Evolutionary conservation across 75 land plant species (phyloP).

Genomic region (Pinus tabuliformis): DNA sequence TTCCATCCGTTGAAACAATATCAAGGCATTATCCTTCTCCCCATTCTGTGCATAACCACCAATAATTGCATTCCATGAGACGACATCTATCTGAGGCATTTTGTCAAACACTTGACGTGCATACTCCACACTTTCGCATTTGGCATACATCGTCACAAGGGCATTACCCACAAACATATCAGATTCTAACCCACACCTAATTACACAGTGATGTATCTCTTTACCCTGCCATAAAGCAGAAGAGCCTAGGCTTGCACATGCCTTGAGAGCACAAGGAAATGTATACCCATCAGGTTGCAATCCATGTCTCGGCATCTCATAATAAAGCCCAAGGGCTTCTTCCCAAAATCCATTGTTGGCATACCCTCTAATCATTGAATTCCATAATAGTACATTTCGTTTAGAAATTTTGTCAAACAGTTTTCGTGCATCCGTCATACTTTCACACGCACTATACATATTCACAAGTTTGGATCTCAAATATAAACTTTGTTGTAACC

Average conservation of each 20-base stretch:
- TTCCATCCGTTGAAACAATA: slow-evolving; percentile 17
- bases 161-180: slow-evolving; percentile 45
- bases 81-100: not conserved
- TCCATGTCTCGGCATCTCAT: slow-evolving; percentile 60
- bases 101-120: slow-evolving; percentile 43
- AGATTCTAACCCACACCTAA: slow-evolving; percentile 28
- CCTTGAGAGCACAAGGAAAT: slow-evolving; percentile 57
- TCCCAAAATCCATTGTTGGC: slow-evolving; percentile 37
- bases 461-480: not conserved
- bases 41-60: slow-evolving; percentile 29
- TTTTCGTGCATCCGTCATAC: not conserved
- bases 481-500: slow-evolving; percentile 17
- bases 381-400: slow-evolving; percentile 47
- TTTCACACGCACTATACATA: not conserved
- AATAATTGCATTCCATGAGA: slow-evolving; percentile 34
- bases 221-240: slow-evolving; percentile 45
- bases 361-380: slow-evolving; percentile 64
- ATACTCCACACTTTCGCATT: slow-evolving; percentile 16
- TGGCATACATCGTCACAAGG: slow-evolving; percentile 49
- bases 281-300: slow-evolving; percentile 53
- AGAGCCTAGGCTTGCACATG: slow-evolving; percentile 36
- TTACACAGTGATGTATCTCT: slow-evolving; percentile 55
- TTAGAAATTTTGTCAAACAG: slow-evolving; percentile 27
- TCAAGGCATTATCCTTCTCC: slow-evolving; percentile 16
- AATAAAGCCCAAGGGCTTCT: slow-evolving; percentile 61